Base-by-base conservation (phyloP, 2,329 filamentous ascomycete species). In the Trichoderma semiorbis region DNA sequence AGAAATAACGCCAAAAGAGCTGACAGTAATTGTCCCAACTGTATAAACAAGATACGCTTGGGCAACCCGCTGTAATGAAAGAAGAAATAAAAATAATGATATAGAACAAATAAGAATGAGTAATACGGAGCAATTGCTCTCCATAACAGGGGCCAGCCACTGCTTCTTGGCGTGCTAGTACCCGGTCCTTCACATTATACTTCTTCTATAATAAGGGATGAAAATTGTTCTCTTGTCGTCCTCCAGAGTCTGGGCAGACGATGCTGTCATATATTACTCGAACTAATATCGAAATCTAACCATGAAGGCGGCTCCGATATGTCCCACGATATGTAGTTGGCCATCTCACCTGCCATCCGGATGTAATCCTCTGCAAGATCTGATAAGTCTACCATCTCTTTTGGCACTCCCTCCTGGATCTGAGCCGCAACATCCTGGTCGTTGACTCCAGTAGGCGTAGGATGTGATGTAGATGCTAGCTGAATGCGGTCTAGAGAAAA, bases 281-380 rank as follows among this genome's bases (percentile, higher is more conserved):
- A 47, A 43, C 66, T 69, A 32, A 69, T 50, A 36, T 69, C 66
- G 30, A 69, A 69, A 50, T 69, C 55, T 26, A 69, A 61, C 66
- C 66, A 69, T 8, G 66, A 47, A 5, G 39, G 66, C 26, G 55
- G 66, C 28, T 69, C 66, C n/a, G 66, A 69, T 24, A 69, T 69
- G 36, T 69, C 66, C 66, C 66, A 69, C 6, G 66, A 69, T 18
- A 69, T 69, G 36, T 61, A 69, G 36, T 69, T 61, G 16, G 66
- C 55, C 66, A 69, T 69, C 66, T 69, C 66, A 14, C 66, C 66
- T 24, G 66, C 66, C 66, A 69, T 69, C 11, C 66, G 66, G 34
- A 69, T 69, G 55, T 69, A 69, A 8, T 69, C 66, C 30, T 69
- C 66, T 24, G 66, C n/a, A 11, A 69, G 10, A 26, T 50, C 66